Evolutionary conservation across 768 basidiomycete genomes (phyloP).

Genomic region (Clitopilus hobsonii): DNA sequence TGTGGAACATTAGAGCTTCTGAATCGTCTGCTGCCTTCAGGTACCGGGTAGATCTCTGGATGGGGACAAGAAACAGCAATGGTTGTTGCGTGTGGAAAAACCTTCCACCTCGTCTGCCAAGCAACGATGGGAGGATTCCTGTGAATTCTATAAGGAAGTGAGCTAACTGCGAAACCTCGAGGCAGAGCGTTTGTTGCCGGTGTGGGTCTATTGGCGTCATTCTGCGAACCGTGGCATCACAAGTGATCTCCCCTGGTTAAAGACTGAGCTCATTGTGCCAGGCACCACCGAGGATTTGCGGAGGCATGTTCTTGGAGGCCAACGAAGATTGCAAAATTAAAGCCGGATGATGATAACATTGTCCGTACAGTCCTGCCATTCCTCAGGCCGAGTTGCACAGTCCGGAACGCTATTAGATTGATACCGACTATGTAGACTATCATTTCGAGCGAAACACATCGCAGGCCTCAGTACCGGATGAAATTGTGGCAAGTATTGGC

Average conservation of each 20-base stretch:
- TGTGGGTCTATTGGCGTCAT: background rate
- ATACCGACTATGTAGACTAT: background rate
- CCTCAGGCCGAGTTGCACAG: background rate
- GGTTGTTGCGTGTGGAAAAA: background rate
- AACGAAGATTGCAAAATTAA: background rate
- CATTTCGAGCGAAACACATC: background rate
- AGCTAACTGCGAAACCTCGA: background rate
- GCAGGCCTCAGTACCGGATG: background rate
- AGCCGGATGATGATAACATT: background rate
- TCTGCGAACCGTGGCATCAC: background rate
- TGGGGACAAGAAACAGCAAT: background rate
- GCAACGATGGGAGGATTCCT: background rate
- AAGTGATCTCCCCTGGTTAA: background rate
- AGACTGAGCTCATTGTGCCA: background rate
- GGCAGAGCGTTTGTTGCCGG: background rate
- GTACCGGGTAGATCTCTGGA: background rate
- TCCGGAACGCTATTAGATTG: background rate
- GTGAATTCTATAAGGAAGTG: background rate
- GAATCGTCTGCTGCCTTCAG: background rate
- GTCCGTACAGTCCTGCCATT: background rate
- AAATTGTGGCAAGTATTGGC: background rate
- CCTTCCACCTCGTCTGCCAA: too few relatives aligned
- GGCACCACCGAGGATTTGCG: background rate
- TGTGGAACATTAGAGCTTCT: background rate
- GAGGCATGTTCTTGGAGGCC: background rate